Base-by-base conservation (phyloP, 2,329 filamentous ascomycete species). In the Leptographium lundbergii region DNA sequence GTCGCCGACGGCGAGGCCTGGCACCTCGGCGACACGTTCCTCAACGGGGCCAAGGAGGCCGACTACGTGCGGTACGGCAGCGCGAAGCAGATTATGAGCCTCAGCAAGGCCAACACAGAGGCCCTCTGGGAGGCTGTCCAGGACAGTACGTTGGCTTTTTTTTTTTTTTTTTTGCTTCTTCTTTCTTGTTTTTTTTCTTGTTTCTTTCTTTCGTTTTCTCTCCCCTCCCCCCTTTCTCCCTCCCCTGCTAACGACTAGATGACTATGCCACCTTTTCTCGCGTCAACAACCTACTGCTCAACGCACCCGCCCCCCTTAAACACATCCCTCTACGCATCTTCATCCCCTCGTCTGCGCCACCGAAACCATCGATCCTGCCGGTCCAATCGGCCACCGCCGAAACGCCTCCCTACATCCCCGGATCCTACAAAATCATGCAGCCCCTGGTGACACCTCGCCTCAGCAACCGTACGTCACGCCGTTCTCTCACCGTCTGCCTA, bases 321-420 rank as follows among this genome's bases (percentile, higher is more conserved):
- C 86, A 95, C 71, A 79, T 97, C n/a, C 94, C 94, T 0, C 73
- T 97, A 47, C 86, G 91, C 58, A 75, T 97, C 58, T 99, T 96
- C 72, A 83, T 97, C 55, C 88, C 87, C 3, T 80, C 83, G 6
- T 75, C 81, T 0, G 82, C 88, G 0, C 76, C 80, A 27, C 24
- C 61, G 65, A 36, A 54, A 36, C 57, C 58, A 59, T 60, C 60
- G 65, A 61, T 59, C 39, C 69, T 69, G 22, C 65, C 72, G 2
- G 2, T 10, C 6, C 32, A 9, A 34, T 34, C 32, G 9, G 32
- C 32, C 9, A 9, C 32, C 9, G 63, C 56, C 39, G 61, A 65
- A 22, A 61, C 66, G 11, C 62, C 63, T 4, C 53, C 68, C 13
- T n/a, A 39, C 0, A 25, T 56, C 6, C 36, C 58, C 9, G 82